phyloP scores from a whole-genome alignment of 2,329 filamentous ascomycete species.

The Cytospora schulzeri region DNA sequence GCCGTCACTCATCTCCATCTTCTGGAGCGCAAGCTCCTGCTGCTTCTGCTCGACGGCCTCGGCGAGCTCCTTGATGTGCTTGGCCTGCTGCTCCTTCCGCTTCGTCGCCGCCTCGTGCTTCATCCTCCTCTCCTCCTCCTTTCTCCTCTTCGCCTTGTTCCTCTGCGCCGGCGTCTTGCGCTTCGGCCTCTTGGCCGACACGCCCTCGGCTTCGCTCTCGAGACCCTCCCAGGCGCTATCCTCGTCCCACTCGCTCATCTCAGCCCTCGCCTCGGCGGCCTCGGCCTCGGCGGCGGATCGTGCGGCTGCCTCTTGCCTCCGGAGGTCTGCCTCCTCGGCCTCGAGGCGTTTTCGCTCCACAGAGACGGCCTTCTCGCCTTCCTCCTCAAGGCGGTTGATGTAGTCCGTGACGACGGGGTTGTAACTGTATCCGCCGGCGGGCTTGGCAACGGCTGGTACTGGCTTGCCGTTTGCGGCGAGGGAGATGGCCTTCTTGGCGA shows the following conservation, averaged over 20 bases:
- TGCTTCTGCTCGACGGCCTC: constrained; percentile 64
- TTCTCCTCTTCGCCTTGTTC: constrained; percentile 85
- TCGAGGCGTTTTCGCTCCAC: constrained; percentile 74
- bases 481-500: constrained; percentile 77
- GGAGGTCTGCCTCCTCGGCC: constrained; percentile 66
- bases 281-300: constrained; percentile 74
- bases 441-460: constrained; percentile 76
- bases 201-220: constrained; percentile 77
- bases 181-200: constrained; percentile 74
- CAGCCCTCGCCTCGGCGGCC: constrained; percentile 67
- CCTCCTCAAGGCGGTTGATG: constrained; percentile 71
- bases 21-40: constrained; percentile 46
- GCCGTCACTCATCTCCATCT: constrained; percentile 49
- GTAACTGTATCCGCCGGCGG: constrained; percentile 84
- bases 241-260: constrained; percentile 74
- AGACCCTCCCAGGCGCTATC: constrained; percentile 91
- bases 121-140: constrained; percentile 77
- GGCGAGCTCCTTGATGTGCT: constrained; percentile 71
- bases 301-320: constrained; percentile 68
- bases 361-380: constrained; percentile 78
- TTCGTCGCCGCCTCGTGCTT: constrained; percentile 78
- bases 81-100: constrained; percentile 70
- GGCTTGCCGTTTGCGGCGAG: constrained; percentile 80
- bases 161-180: constrained; percentile 85
- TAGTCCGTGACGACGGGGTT: constrained; percentile 90